Percentiles rank a stretch among this genome's conserved stretches.
Conservation (phyloP, 805 yeast species). For the Hanseniaspora occidentalis region DNA sequence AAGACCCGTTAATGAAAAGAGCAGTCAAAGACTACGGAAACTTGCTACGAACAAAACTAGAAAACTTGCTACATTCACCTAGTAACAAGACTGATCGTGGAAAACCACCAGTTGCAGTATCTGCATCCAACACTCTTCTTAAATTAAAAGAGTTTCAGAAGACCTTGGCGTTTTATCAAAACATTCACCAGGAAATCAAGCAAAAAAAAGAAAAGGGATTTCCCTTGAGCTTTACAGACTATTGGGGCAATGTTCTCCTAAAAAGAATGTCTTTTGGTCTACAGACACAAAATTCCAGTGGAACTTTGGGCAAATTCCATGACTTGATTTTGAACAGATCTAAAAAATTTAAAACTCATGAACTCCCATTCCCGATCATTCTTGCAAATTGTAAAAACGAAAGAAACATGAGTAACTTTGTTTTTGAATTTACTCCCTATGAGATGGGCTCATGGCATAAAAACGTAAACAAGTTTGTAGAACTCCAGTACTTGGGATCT, state of each 20-base stretch:
- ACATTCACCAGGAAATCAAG: conserved; percentile 33
- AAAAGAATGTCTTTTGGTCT: conserved; percentile 57
- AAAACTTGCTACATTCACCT: too few relatives aligned
- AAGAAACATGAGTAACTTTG: conserved; percentile 58
- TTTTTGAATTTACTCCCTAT: conserved; percentile 50
- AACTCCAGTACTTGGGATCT: conserved; percentile 62
- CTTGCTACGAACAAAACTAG: too few relatives aligned
- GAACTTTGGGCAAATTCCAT: conserved; percentile 47
- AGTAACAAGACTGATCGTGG: too few relatives aligned
- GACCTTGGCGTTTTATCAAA: conserved; percentile 35
- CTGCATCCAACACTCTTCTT: neutral
- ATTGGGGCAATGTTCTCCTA: conserved; percentile 70
- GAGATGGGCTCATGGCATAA: conserved; percentile 89
- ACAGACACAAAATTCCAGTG: conserved; percentile 50
- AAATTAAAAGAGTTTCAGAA: conserved; percentile 22
- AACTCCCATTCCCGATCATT: conserved; percentile 64
- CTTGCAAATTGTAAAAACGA: conserved; percentile 59
- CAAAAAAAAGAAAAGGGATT: neutral
- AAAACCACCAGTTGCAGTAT: too few relatives aligned
- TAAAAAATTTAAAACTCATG: conserved; percentile 37
- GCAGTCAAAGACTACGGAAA: too few relatives aligned
- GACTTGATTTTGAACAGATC: conserved; percentile 32
- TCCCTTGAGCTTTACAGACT: conserved; percentile 42
- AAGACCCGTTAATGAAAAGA: too few relatives aligned
- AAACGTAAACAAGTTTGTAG: conserved; percentile 49